Base-by-base conservation (phyloP, 257 asterid genomes). In the Forsythia viridissima region DNA sequence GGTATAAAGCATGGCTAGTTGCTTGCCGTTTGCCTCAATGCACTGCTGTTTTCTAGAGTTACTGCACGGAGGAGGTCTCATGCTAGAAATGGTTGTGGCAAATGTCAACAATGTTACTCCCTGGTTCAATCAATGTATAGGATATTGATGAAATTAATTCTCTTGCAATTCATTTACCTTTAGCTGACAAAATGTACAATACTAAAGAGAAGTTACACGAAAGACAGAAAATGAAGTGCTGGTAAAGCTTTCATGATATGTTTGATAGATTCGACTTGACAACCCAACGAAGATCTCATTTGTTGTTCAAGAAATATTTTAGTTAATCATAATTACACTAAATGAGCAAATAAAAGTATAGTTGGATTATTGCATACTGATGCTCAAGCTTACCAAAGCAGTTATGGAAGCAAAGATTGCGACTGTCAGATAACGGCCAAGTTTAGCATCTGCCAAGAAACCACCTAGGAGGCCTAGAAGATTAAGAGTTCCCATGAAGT, bases 401-500 rank as follows among this genome's bases (percentile, higher is more conserved):
- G 94, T 80, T 34, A 92, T 74, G 13, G 92, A 84, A 34, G 96
- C 94, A 70, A 88, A 83, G 34, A 92, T 76, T 16, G 92, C 98
- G 44, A 93, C 97, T 0, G 98, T 92, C 81, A 84, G 68, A 74
- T 89, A 93, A 74, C 98, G 94, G 74, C 98, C 97, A 48, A 93
- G 95, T 71, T 81, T 90, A 73, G 98, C 98, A 81, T 93, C 98
- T 6, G 97, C 98, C 46, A 89, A 70, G 80, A 93, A 93, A 43
- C 98, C 98, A 13, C 98, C 98, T 0, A 93, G 86, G 76, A 92
- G 96, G 39, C 95, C 97, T 15, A 93, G 89, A 30, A 93, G 92
- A 75, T 93, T 93, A 70, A 93, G 92, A 39, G 97, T 90, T 36
- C 98, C 98, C 97, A 93, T 88, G 88, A 93, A 93, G 48, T 93